Evolutionary conservation across 2,329 filamentous ascomycete species (phyloP).

Genomic region (Aureobasidium sp.): DNA sequence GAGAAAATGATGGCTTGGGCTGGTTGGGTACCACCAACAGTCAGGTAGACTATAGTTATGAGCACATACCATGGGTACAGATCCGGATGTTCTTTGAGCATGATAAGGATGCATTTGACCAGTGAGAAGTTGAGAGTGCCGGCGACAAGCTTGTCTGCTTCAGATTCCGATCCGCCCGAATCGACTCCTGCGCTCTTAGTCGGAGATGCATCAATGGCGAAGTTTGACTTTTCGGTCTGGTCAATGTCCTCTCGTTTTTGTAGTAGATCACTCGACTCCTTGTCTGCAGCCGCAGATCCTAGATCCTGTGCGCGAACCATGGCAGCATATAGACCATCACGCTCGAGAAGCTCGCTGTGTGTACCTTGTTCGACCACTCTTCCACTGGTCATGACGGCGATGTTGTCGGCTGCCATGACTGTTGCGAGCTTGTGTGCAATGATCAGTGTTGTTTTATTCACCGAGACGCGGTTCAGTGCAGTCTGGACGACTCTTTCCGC

Average conservation of each 20-base stretch:
- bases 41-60: constrained; percentile 83
- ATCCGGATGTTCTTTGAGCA: constrained; percentile 56
- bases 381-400: constrained; percentile 67
- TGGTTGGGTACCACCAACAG: constrained; percentile 82
- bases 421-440: constrained; percentile 97
- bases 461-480: constrained; percentile 81
- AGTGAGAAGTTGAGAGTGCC: not conserved
- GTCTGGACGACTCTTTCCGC: constrained; percentile 97
- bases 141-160: too few species aligned
- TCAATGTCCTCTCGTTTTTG: too few species aligned
- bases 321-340: constrained; percentile 42
- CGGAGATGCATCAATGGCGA: too few species aligned
- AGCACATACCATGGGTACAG: constrained; percentile 80
- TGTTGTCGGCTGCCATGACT: constrained; percentile 94
- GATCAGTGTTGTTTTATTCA: constrained; percentile 95
- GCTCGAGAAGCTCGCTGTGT: constrained; percentile 43
- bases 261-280: not conserved
- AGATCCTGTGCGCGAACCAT: constrained; percentile 56
- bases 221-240: too few species aligned
- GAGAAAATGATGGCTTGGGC: constrained; percentile 85
- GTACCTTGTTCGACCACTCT: constrained; percentile 49
- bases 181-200: too few species aligned
- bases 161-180: too few species aligned
- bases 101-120: not conserved
- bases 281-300: constrained; percentile 21